Evolutionary conservation across 768 basidiomycete species (phyloP).

Genomic region (Podaxis sp.): DNA sequence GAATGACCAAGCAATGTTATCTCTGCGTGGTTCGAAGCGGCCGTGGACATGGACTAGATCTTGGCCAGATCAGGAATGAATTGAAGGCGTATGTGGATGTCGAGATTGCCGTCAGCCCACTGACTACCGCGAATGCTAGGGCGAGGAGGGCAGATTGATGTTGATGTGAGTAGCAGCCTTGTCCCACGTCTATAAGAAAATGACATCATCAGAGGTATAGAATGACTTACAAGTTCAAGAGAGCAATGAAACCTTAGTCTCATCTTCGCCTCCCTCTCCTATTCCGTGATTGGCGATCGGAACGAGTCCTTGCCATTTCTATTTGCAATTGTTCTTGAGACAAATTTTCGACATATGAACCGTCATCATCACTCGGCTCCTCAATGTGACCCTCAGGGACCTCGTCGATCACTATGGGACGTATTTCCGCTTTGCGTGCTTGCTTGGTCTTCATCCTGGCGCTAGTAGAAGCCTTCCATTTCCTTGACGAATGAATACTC

Average conservation of each 20-base stretch:
- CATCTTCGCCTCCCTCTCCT: slow-evolving; percentile 22
- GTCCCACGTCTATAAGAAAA: background rate
- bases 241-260: background rate
- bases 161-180: background rate
- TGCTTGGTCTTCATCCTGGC: slow-evolving; percentile 1
- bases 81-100: background rate
- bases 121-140: too few relatives aligned
- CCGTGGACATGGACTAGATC: background rate
- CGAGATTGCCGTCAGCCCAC: background rate
- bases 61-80: background rate
- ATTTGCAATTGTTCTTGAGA: slow-evolving; percentile 27
- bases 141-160: background rate
- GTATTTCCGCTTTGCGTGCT: background rate
- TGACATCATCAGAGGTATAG: background rate
- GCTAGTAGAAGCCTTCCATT: slow-evolving; percentile 13
- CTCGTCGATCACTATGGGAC: background rate
- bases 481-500: slow-evolving; percentile 11
- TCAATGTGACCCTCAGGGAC: background rate
- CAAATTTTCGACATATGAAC: background rate
- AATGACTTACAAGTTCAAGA: background rate
- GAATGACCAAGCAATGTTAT: background rate
- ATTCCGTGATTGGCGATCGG: slow-evolving; percentile 16
- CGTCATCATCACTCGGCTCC: slow-evolving; percentile 10
- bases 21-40: background rate
- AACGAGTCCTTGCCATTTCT: background rate